Conservation (phyloP, 108 stramenopile species). For the Cyclotella distinguenda region DNA sequence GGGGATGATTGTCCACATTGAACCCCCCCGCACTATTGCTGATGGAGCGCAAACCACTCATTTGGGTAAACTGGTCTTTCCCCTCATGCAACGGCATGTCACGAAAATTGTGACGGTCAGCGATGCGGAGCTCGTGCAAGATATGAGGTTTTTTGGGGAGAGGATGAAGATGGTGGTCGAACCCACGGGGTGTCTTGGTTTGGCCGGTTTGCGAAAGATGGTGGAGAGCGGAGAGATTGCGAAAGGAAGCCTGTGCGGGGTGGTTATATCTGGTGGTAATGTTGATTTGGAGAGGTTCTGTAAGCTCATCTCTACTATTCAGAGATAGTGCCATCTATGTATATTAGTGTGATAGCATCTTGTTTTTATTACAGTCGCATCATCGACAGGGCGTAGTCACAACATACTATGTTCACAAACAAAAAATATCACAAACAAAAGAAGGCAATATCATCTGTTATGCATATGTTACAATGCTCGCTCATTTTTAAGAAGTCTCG, state of each 20-base stretch:
- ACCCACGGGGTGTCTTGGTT: slow-evolving; percentile 59
- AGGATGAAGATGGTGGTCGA: slow-evolving; percentile 57
- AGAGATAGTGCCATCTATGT: background rate
- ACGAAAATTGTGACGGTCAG: slow-evolving; percentile 62
- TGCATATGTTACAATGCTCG: too few relatives aligned
- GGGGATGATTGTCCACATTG: slow-evolving; percentile 43
- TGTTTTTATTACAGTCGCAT: background rate
- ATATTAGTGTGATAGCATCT: background rate
- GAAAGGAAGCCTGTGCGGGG: slow-evolving; percentile 46
- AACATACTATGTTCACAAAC: too few relatives aligned
- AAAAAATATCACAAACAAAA: too few relatives aligned
- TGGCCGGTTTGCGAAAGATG: slow-evolving; percentile 55
- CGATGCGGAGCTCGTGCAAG: slow-evolving; percentile 54
- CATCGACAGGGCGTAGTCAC: too few relatives aligned
- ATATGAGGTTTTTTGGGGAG: slow-evolving; percentile 45
- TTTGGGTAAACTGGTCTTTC: slow-evolving; percentile 60
- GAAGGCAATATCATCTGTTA: too few relatives aligned
- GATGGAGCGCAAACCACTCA: slow-evolving; percentile 63
- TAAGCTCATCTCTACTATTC: slow-evolving; percentile 24
- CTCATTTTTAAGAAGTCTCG: too few relatives aligned
- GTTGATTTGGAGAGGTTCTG: slow-evolving; percentile 60
- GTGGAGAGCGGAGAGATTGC: slow-evolving; percentile 46
- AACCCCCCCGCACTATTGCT: slow-evolving; percentile 56
- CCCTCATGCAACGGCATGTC: slow-evolving; percentile 49
- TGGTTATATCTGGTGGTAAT: slow-evolving; percentile 62